Conservation (phyloP, 176 grass and related monocot genomes). For the Calamus simplicifolius region DNA sequence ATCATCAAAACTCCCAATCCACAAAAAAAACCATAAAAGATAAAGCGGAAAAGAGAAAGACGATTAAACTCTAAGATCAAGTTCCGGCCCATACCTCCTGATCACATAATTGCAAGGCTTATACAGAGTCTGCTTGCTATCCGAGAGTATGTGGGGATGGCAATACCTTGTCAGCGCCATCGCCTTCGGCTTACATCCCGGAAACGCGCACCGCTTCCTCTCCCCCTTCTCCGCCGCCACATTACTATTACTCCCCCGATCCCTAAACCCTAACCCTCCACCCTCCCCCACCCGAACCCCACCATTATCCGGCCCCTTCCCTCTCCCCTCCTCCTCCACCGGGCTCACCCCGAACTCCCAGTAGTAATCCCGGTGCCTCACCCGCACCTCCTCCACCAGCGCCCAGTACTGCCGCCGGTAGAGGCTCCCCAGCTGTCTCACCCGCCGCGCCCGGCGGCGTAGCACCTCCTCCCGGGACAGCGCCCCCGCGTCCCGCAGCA, state of each 20-base stretch:
- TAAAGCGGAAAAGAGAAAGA: no score
- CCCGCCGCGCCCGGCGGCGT: conserved; percentile 23
- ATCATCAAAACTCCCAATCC: no score
- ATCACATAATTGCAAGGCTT: conserved; percentile 56
- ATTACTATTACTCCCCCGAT: not conserved
- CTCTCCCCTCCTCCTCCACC: not conserved
- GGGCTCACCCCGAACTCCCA: conserved; percentile 42
- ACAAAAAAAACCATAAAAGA: no score
- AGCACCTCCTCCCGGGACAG: conserved; percentile 35
- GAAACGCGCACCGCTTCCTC: no score
- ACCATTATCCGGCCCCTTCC: no score
- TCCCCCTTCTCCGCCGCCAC: no score
- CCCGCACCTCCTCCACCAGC: conserved; percentile 29
- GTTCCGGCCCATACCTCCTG: conserved; percentile 33
- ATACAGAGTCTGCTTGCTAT: conserved; percentile 69
- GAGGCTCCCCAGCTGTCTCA: conserved; percentile 9
- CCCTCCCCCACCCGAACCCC: not conserved
- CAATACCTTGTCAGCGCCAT: conserved; percentile 79
- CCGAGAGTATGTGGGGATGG: conserved; percentile 70
- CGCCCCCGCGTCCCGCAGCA: not conserved
- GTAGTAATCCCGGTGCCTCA: conserved; percentile 39
- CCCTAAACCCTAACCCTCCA: not conserved
- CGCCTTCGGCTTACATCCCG: not conserved
- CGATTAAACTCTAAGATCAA: no score
- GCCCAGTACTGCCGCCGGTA: conserved; percentile 32